Conservation (phyloP, 192 early-diverging fungal genomes). For the Diversispora epigaea region DNA sequence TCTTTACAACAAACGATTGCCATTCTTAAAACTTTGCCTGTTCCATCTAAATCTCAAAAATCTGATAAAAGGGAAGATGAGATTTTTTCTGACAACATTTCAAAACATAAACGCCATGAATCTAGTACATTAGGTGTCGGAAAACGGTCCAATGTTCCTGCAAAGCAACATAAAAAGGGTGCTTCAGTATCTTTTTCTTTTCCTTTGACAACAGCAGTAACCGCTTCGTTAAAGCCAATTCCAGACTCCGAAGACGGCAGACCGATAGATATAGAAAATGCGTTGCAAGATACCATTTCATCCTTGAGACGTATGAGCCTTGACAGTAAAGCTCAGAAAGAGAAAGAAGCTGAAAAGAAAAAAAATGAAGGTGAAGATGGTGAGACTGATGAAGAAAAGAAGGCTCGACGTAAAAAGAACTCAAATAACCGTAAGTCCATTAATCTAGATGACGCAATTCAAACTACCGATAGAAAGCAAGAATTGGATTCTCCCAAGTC, state of each 20-base stretch:
- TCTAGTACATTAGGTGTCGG: neutral
- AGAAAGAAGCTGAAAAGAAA: conserved; percentile 36
- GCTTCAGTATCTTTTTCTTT: conserved; percentile 37
- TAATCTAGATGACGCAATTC: neutral
- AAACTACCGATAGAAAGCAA: conserved; percentile 7
- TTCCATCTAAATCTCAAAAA: conserved; percentile 35
- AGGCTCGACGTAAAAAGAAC: conserved; percentile 21
- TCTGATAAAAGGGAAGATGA: conserved; percentile 13
- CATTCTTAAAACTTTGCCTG: conserved; percentile 50
- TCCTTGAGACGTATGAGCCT: conserved; percentile 42
- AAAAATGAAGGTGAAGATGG: conserved; percentile 20
- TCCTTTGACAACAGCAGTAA: conserved; percentile 25
- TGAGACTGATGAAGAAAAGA: conserved; percentile 25
- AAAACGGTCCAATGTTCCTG: conserved; percentile 18
- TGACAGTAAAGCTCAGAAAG: conserved; percentile 35
- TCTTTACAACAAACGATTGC: conserved; percentile 58
- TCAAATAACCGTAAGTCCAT: conserved; percentile 10
- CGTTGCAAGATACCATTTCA: conserved; percentile 44
- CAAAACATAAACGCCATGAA: conserved; percentile 29
- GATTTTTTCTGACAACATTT: neutral
- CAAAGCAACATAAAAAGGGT: conserved; percentile 28
- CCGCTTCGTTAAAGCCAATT: conserved; percentile 21
- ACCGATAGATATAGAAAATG: conserved; percentile 39
- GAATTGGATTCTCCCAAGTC: conserved; percentile 14
- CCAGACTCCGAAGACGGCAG: conserved; percentile 33